phyloP scores from a whole-genome alignment of 1,284 basidiomycete genomes.

The Papiliotrema fonsecae region DNA sequence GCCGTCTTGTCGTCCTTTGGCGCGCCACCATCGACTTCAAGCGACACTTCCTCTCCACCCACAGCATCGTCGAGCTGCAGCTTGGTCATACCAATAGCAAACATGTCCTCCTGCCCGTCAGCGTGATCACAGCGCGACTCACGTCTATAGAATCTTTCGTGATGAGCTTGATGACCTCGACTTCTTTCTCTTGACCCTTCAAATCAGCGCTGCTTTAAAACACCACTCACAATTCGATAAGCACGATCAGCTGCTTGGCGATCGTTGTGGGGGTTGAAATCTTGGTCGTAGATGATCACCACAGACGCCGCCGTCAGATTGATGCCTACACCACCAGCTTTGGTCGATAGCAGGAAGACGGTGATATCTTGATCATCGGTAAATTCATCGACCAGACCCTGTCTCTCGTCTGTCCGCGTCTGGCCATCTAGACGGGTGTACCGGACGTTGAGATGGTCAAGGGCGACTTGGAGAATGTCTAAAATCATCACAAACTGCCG shows the following conservation, averaged over 20 bases:
- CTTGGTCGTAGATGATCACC: constrained; percentile 95
- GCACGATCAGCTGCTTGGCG: constrained; percentile 95
- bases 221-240: constrained; percentile 71
- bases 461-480: constrained; percentile 83
- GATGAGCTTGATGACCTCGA: constrained; percentile 78
- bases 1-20: constrained; percentile 61
- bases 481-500: constrained; percentile 86
- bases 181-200: constrained; percentile 45
- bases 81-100: constrained; percentile 83
- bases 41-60: constrained; percentile 56
- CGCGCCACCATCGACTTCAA: constrained; percentile 39
- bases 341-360: constrained; percentile 91
- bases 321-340: constrained; percentile 73
- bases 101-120: constrained; percentile 69
- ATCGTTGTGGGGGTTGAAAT: constrained; percentile 85
- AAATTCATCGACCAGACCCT: constrained; percentile 92
- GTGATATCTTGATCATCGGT: constrained; percentile 88
- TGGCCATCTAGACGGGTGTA: constrained; percentile 89
- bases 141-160: constrained; percentile 83
- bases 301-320: constrained; percentile 88
- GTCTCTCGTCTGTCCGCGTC: constrained; percentile 89
- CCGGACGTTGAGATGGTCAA: constrained; percentile 69
- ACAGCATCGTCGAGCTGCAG: constrained; percentile 87
- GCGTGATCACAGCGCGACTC: constrained; percentile 1
- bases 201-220: neutral